phyloP scores from a whole-genome alignment of 345 rosid genomes.

The Brassica juncea region DNA sequence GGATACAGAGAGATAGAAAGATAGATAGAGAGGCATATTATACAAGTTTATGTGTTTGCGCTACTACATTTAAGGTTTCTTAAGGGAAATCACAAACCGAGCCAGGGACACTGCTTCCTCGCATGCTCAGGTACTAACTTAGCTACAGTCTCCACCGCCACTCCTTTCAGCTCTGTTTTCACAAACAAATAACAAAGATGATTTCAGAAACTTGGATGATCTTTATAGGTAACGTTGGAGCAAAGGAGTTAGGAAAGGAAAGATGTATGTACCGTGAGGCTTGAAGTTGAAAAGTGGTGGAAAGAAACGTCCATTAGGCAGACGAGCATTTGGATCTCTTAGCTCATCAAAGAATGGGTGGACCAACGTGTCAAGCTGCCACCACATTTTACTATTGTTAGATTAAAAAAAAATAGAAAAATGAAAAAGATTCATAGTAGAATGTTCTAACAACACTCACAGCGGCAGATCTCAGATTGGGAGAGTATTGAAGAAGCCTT shows the following conservation, averaged over 20 bases:
- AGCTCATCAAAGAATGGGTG: conserved; percentile 98
- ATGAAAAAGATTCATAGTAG: background rate
- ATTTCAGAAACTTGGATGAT: background rate
- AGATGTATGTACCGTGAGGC: conserved; percentile 59
- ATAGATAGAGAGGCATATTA: background rate
- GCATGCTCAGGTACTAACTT: conserved; percentile 87
- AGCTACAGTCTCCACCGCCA: conserved; percentile 59
- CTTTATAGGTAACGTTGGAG: background rate
- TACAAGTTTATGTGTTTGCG: background rate
- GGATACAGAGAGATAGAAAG: conserved; percentile 9
- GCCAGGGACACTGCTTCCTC: conserved; percentile 77
- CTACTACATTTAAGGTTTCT: conserved; percentile 19
- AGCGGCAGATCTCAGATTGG: conserved; percentile 79
- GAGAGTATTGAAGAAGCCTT: conserved; percentile 94
- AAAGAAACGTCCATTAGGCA: conserved; percentile 88
- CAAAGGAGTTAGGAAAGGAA: background rate
- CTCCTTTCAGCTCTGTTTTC: conserved; percentile 77
- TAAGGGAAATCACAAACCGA: conserved; percentile 52
- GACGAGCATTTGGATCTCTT: conserved; percentile 69
- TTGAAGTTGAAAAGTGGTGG: conserved; percentile 91
- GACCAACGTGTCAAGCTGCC: conserved; percentile 78
- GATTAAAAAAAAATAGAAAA: background rate
- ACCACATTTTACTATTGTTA: conserved; percentile 11
- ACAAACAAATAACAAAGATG: background rate
- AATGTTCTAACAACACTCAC: conserved; percentile 51